phyloP scores from a whole-genome alignment of 371 early-diverging fungal species.

The Catenaria anguillulae region DNA sequence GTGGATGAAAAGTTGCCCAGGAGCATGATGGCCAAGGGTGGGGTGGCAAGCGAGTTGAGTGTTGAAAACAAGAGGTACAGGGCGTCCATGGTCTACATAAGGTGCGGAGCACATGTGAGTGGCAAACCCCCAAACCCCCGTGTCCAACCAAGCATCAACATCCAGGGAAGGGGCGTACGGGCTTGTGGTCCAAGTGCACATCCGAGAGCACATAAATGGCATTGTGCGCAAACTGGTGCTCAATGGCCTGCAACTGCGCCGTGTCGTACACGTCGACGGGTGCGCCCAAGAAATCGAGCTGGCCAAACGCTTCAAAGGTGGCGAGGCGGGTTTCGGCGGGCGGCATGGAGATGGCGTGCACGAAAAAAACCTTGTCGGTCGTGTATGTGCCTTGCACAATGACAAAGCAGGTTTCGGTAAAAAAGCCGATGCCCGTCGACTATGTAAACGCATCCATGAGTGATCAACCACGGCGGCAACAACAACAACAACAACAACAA shows the following conservation, averaged over 20 bases:
- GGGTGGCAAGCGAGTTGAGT: too few species aligned
- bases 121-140: too few species aligned
- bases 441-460: slow-evolving; percentile 8
- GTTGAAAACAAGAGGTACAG: too few species aligned
- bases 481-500: neutral
- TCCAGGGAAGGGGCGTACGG: slow-evolving; percentile 40
- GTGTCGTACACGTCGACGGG: slow-evolving; percentile 32
- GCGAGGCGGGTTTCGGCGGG: slow-evolving; percentile 49
- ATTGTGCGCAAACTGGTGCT: slow-evolving; percentile 28
- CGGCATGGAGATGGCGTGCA: slow-evolving; percentile 53
- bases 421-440: slow-evolving; percentile 48
- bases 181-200: slow-evolving; percentile 50
- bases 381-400: slow-evolving; percentile 62
- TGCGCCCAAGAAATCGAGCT: slow-evolving; percentile 41
- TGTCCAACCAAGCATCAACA: too few species aligned
- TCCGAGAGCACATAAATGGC: slow-evolving; percentile 70
- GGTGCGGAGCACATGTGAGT: too few species aligned
- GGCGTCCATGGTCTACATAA: slow-evolving; percentile 48
- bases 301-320: slow-evolving; percentile 34
- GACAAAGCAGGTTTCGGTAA: slow-evolving; percentile 68
- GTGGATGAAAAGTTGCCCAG: slow-evolving; percentile 54
- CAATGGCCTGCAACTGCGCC: slow-evolving; percentile 23
- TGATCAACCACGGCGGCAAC: neutral
- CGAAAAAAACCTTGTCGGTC: slow-evolving; percentile 49
- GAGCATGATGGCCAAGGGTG: slow-evolving; percentile 70